phyloP scores from a whole-genome alignment of 2,329 filamentous ascomycete species.

The Fusarium armeniacum region DNA sequence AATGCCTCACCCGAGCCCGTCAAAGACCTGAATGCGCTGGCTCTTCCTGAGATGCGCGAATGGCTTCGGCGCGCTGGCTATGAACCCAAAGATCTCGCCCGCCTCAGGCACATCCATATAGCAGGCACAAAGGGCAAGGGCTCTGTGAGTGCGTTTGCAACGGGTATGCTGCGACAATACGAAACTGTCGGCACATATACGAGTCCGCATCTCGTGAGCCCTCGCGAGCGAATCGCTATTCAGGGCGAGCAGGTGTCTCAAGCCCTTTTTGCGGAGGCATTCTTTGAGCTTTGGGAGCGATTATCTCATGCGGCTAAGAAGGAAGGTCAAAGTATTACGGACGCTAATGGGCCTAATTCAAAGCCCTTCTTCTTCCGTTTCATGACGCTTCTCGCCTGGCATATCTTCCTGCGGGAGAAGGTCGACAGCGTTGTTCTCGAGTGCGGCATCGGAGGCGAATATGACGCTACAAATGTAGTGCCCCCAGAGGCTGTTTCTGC shows the following conservation, averaged over 20 bases:
- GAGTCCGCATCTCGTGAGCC: slow-evolving; percentile 86
- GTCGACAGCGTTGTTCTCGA: slow-evolving; percentile 87
- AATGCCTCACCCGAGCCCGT: slow-evolving; percentile 58
- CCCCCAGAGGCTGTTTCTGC: slow-evolving; percentile 72
- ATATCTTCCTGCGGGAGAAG: slow-evolving; percentile 82
- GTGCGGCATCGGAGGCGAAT: slow-evolving; percentile 94
- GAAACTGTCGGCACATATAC: slow-evolving; percentile 80
- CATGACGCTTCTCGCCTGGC: slow-evolving; percentile 88
- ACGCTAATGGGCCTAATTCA: slow-evolving; percentile 67
- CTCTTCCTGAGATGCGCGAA: slow-evolving; percentile 84
- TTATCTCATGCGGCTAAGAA: slow-evolving; percentile 58
- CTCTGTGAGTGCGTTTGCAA: slow-evolving; percentile 86
- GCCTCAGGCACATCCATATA: slow-evolving; percentile 77
- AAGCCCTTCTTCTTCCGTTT: slow-evolving; percentile 96
- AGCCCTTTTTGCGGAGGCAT: slow-evolving; percentile 78
- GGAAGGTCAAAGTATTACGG: slow-evolving; percentile 55
- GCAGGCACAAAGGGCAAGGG: slow-evolving; percentile 97
- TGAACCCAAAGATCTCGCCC: slow-evolving; percentile 62
- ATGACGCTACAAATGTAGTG: slow-evolving; percentile 92
- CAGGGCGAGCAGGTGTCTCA: slow-evolving; percentile 78
- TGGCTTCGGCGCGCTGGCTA: slow-evolving; percentile 85
- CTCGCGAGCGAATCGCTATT: slow-evolving; percentile 87
- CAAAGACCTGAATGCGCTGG: slow-evolving; percentile 74
- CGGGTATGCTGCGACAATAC: slow-evolving; percentile 75
- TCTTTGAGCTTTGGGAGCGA: slow-evolving; percentile 86